Conservation (phyloP, 2,329 filamentous ascomycete species). For the Trichoderma afroharzianum region DNA sequence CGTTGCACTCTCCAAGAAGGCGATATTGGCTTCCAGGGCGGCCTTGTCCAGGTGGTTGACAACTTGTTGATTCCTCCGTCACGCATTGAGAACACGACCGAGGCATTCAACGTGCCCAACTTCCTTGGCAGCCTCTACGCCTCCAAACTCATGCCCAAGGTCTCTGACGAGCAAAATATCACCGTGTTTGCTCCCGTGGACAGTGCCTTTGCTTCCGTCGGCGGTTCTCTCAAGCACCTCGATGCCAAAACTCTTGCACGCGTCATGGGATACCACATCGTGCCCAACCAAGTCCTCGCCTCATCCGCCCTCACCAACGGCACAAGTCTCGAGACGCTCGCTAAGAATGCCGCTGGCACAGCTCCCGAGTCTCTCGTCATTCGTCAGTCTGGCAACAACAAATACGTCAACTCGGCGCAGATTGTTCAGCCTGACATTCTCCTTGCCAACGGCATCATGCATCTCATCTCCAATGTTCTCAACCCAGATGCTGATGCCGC, state of each 20-base stretch:
- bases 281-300: constrained; percentile 53
- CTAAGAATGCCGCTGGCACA: constrained; percentile 38
- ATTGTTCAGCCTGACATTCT: constrained; percentile 52
- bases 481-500: constrained; percentile 39
- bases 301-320: constrained; percentile 39
- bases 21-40: constrained; percentile 47
- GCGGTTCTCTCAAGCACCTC: constrained; percentile 47
- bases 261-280: constrained; percentile 62
- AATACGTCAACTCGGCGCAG: constrained; percentile 52
- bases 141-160: constrained; percentile 33
- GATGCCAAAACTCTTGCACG: constrained; percentile 43
- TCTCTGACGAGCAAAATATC: constrained; percentile 43
- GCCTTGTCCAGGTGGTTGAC: constrained; percentile 51
- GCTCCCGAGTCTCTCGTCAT: constrained; percentile 36
- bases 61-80: constrained; percentile 48
- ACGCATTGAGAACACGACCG: constrained; percentile 46
- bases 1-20: constrained; percentile 40
- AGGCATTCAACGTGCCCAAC: constrained; percentile 43
- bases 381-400: constrained; percentile 40
- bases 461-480: constrained; percentile 53
- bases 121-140: constrained; percentile 37
- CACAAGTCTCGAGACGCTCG: constrained; percentile 34
- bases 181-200: constrained; percentile 65
- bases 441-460: constrained; percentile 55
- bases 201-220: constrained; percentile 55